A percentile compares a stretch with the other conserved stretches of the same genome.
These are phyloP conservation scores for Trypanosoma avium DNA, from an alignment of 208 protist species.

Conservation along the genomic window DNA sequence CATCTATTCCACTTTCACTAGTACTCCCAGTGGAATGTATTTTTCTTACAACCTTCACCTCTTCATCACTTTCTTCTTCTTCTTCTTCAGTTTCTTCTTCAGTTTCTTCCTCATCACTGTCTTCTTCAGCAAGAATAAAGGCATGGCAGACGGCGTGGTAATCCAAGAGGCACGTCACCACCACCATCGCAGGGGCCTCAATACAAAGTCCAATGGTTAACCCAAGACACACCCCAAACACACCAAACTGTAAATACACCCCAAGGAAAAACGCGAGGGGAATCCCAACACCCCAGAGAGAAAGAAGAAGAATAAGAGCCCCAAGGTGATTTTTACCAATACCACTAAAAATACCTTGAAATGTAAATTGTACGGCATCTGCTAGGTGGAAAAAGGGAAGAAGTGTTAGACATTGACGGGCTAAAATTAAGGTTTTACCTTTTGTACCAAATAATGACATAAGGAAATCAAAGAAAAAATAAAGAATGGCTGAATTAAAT, in stretches of 20 bases:
- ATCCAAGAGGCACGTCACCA: slow-evolving; percentile 52
- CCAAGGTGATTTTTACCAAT: slow-evolving; percentile 79
- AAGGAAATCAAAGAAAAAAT: slow-evolving; percentile 59
- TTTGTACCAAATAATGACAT: slow-evolving; percentile 73
- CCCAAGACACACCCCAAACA: slow-evolving; percentile 73
- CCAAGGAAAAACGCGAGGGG: slow-evolving; percentile 65
- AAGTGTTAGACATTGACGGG: slow-evolving; percentile 49
- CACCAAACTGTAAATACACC: slow-evolving; percentile 48
- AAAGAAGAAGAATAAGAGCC: slow-evolving; percentile 68
- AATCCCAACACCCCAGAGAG: slow-evolving; percentile 73
- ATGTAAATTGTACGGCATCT: slow-evolving; percentile 81
- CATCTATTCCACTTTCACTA: too few species aligned
- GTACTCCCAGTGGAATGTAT: too few species aligned
- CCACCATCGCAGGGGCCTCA: slow-evolving; percentile 76
- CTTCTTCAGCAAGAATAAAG: slow-evolving; percentile 57
- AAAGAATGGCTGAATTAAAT: slow-evolving; percentile 50
- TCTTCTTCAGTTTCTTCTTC: slow-evolving; percentile 51
- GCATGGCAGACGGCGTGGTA: slow-evolving; percentile 67
- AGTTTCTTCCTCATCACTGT: slow-evolving; percentile 33
- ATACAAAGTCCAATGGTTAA: slow-evolving; percentile 81
- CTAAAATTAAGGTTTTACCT: slow-evolving; percentile 51
- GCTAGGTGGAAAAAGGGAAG: slow-evolving; percentile 74
- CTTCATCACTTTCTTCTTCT: slow-evolving; percentile 54
- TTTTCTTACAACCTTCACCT: slow-evolving; percentile 44
- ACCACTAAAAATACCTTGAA: slow-evolving; percentile 87